A percentile compares a stretch with the other conserved stretches of the same genome.
Evolutionary conservation across 805 yeast species (phyloP).

Genomic region (Candida tibetensis): DNA sequence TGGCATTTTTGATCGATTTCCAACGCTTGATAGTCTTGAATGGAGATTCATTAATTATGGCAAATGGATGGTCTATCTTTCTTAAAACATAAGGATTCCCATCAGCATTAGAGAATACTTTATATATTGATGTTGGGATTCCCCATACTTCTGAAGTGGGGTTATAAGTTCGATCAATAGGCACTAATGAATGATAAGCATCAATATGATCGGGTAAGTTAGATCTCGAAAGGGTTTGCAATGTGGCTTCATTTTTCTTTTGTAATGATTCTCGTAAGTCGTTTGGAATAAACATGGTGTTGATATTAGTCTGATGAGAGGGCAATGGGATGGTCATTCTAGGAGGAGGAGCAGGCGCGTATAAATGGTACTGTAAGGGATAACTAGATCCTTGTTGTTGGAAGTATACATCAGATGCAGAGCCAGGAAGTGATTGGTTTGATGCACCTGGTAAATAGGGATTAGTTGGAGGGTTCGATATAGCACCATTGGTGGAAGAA

Average conservation of each 20-base stretch:
- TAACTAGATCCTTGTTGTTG: conserved; percentile 25
- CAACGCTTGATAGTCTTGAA: conserved; percentile 64
- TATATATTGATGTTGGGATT: conserved; percentile 62
- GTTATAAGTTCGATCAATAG: conserved; percentile 55
- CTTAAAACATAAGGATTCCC: conserved; percentile 77
- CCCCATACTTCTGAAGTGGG: conserved; percentile 43
- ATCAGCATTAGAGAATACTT: conserved; percentile 74
- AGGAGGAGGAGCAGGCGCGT: conserved; percentile 88
- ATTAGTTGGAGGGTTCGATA: conserved; percentile 10
- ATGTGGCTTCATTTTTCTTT: conserved; percentile 74
- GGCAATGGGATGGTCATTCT: conserved; percentile 57
- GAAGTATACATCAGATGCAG: conserved; percentile 19
- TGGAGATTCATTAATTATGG: conserved; percentile 49
- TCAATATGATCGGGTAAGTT: conserved; percentile 57
- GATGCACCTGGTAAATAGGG: conserved; percentile 21
- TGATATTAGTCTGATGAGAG: conserved; percentile 69
- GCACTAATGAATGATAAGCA: conserved; percentile 77
- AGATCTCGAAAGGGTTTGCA: conserved; percentile 55
- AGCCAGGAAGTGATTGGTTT: conserved; percentile 11
- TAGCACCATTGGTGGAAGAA: conserved; percentile 1
- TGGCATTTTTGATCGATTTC: conserved; percentile 50
- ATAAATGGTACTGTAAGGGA: conserved; percentile 77
- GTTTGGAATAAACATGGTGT: conserved; percentile 68
- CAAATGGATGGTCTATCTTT: conserved; percentile 54
- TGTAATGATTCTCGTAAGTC: conserved; percentile 69